phyloP scores from a whole-genome alignment of 306 rosid species.

The Sphenostylis stenocarpa region DNA sequence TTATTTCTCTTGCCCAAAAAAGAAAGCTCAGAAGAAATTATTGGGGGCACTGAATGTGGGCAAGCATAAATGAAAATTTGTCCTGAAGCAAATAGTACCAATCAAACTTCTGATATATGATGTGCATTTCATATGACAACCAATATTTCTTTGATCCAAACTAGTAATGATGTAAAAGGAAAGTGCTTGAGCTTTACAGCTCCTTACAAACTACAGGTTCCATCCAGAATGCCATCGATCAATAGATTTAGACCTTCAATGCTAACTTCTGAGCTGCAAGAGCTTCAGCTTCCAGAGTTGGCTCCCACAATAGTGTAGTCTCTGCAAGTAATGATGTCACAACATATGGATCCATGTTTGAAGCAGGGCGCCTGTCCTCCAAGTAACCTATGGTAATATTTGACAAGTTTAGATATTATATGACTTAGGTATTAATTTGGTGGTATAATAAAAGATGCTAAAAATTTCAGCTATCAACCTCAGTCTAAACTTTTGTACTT shows the following conservation, averaged over 20 bases:
- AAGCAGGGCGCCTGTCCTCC: conserved; percentile 99
- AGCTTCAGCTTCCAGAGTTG: conserved; percentile 97
- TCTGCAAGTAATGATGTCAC: conserved; percentile 87
- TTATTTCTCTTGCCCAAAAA: not conserved
- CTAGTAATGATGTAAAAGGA: conserved; percentile 47
- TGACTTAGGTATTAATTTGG: not conserved
- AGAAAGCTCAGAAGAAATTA: not conserved
- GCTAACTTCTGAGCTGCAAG: conserved; percentile 93
- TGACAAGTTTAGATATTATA: conserved; percentile 7
- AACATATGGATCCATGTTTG: conserved; percentile 97
- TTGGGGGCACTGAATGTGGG: not conserved
- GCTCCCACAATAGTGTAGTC: conserved; percentile 84
- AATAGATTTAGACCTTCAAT: conserved; percentile 61
- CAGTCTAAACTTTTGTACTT: not conserved
- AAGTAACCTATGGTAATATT: conserved; percentile 65
- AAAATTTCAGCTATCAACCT: not conserved
- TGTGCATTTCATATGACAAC: conserved; percentile 38
- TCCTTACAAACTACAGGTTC: conserved; percentile 18
- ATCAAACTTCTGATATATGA: conserved; percentile 36
- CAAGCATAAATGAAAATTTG: conserved; percentile 38
- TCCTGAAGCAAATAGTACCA: conserved; percentile 35
- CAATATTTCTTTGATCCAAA: conserved; percentile 49
- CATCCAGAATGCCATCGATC: conserved; percentile 26
- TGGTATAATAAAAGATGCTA: not conserved
- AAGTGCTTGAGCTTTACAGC: conserved; percentile 26